These are phyloP conservation scores for Calonectria fujianensis DNA, from an alignment of 2,329 filamentous ascomycete species.

Conservation along the genomic window DNA sequence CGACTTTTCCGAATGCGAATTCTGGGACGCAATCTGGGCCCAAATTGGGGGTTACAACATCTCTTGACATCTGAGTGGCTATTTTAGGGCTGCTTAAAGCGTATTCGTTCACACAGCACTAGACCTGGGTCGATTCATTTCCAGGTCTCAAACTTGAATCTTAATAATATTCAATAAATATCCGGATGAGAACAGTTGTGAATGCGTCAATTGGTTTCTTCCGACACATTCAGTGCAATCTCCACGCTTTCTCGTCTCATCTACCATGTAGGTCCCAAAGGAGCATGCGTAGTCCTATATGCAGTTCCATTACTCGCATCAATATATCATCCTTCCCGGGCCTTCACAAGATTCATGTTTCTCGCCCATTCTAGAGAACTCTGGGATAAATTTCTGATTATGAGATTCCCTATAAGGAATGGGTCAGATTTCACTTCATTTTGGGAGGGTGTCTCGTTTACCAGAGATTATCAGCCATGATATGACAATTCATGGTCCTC, in stretches of 20 bases:
- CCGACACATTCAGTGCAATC: too few relatives aligned
- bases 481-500: fast-evolving
- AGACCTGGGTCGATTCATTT: not conserved
- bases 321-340: not conserved
- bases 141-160: not conserved
- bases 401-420: not conserved
- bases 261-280: not conserved
- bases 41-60: slow-evolving; percentile 35
- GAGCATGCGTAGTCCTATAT: too few relatives aligned
- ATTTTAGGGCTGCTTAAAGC: not conserved
- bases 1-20: slow-evolving; percentile 45
- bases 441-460: not conserved
- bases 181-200: too few relatives aligned
- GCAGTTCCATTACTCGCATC: not conserved
- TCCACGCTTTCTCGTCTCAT: not conserved
- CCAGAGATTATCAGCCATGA: not conserved
- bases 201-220: too few relatives aligned
- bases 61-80: slow-evolving; percentile 9
- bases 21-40: slow-evolving; percentile 47
- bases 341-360: not conserved
- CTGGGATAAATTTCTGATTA: fast-evolving
- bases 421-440: not conserved
- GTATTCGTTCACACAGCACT: not conserved
- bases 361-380: not conserved
- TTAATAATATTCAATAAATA: too few relatives aligned